Evolutionary conservation across 2,329 filamentous ascomycete species (phyloP), one percentile per base, ranked within the genome.

Genomic region (Sporothrix pallida): DNA sequence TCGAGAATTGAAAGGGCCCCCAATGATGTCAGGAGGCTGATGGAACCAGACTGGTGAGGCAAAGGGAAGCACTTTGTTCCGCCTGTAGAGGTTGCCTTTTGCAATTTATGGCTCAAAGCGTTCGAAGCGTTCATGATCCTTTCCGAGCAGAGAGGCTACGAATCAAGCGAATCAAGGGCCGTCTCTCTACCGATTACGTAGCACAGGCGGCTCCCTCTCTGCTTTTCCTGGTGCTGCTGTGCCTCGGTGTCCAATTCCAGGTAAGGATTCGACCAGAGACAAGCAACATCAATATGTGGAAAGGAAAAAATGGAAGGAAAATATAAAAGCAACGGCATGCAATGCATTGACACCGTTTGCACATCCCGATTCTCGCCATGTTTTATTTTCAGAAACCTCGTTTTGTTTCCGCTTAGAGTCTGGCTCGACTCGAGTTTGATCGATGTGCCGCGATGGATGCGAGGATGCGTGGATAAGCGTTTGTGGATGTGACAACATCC

Each of bases 11-110:
- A 44, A 44, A 20, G 31, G 17, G 58, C 37, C 31, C 58, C 13
- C 54, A 54, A 62, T 71, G 69, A 71, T 62, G 54, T 60, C 20
- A 71, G 54, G 69, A 62, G 69, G 52, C 54, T 71, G 50, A 71
- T 46, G 54, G 62, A 37, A 17, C 62, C 52, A 56, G n/a, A 56
- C n/a, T 17, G 20, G 4, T 37, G 31, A 48, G 37, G 42, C 31
- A 46, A 12, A 44, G 31, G 20, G 26, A 48, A 31, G 9, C 56
- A 37, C 12, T 15, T 20, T 50, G 48, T 23, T 9, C 20, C 9
- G 26, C 5, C 23, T 23, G 67, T 42, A 42, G n/a, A 71, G 44
- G 70, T 44, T 71, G 70, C 20, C 44, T 48, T 6, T 44, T 8
- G 15, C 56, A 54, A 71, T 63, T 63, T 63, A 23, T 10, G 17